phyloP scores from a whole-genome alignment of 306 rosid species.

The Erythrophleum fordii region DNA sequence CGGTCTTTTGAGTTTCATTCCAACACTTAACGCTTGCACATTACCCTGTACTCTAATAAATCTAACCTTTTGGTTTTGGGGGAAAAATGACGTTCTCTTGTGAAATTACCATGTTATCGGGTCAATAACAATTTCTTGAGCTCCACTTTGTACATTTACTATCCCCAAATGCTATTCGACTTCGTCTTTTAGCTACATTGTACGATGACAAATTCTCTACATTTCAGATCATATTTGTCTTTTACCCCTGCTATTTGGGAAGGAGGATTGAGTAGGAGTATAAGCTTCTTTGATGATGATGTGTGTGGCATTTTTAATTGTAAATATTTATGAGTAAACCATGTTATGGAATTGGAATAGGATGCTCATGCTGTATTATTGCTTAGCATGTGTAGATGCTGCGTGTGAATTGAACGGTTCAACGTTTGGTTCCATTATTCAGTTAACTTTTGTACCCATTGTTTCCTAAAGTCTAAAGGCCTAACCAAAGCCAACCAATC shows the following conservation, averaged over 20 bases:
- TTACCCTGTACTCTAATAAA: too few species aligned
- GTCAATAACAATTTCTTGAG: not conserved
- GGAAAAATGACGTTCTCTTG: not conserved
- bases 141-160: not conserved
- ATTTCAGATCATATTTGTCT: not conserved
- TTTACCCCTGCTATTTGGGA: not conserved
- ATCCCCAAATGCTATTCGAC: not conserved
- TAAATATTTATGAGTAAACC: not conserved
- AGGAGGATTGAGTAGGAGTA: not conserved
- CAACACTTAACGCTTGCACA: not conserved
- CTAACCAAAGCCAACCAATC: not conserved
- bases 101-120: not conserved
- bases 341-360: slow-evolving; percentile 23
- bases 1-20: slow-evolving; percentile 10
- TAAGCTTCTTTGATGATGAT: not conserved
- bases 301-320: not conserved
- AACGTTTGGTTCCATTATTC: slow-evolving; percentile 12
- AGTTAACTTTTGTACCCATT: slow-evolving; percentile 24
- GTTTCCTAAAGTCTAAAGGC: slow-evolving; percentile 13
- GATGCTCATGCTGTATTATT: slow-evolving; percentile 30
- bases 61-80: not conserved
- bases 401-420: slow-evolving; percentile 27
- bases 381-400: slow-evolving; percentile 27
- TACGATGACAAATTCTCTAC: not conserved
- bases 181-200: not conserved